These are phyloP conservation scores for Leishmania martiniquensis DNA, from an alignment of 208 protist species.

Conservation along the genomic window DNA sequence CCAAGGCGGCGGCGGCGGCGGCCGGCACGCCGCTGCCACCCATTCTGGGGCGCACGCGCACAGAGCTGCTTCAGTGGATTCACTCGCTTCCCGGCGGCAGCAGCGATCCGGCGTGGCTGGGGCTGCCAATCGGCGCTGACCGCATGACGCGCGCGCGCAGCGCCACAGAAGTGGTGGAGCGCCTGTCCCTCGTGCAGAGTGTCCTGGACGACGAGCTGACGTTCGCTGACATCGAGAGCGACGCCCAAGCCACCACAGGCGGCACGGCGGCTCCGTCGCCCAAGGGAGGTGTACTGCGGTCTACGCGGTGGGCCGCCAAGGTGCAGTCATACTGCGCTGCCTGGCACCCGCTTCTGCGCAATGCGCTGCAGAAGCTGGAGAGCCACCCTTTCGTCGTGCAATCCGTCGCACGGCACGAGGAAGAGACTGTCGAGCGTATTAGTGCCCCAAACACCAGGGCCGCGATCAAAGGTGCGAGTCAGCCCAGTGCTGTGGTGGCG, in stretches of 20 bases:
- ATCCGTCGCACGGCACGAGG: conserved; percentile 34
- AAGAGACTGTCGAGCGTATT: conserved; percentile 15
- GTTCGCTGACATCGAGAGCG: background rate
- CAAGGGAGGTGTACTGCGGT: conserved; percentile 6
- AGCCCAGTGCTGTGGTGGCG: conserved; percentile 23
- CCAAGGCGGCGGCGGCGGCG: conserved; percentile 6
- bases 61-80: conserved; percentile 92
- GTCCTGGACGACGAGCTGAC: conserved; percentile 63
- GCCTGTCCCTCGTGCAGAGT: conserved; percentile 65
- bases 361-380: conserved; percentile 28
- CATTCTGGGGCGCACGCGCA: conserved; percentile 31
- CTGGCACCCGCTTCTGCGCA: conserved; percentile 36
- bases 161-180: conserved; percentile 66
- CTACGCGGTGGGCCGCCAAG: conserved; percentile 55
- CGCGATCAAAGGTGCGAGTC: background rate
- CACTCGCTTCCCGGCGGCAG: conserved; percentile 70
- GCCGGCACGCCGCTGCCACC: conserved; percentile 26
- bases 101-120: conserved; percentile 92
- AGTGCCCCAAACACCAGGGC: background rate
- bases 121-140: conserved; percentile 91
- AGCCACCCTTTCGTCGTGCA: conserved; percentile 37
- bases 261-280: background rate
- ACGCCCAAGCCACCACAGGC: background rate
- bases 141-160: conserved; percentile 76
- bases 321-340: conserved; percentile 47